Conservation (phyloP, 2,329 filamentous ascomycete species). For the Botrytis byssoidea region DNA sequence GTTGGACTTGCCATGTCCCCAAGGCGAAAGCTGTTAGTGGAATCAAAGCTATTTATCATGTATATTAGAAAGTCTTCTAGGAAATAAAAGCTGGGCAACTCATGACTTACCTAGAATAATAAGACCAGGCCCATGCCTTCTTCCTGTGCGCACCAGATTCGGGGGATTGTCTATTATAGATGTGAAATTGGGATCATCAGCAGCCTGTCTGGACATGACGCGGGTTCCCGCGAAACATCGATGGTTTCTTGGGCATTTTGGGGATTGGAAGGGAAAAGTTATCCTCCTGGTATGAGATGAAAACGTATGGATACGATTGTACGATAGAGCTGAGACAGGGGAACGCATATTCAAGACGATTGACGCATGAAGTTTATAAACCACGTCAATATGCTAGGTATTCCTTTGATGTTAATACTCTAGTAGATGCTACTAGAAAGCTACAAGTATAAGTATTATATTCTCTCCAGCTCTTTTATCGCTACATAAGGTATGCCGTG, state of each 20-base stretch:
- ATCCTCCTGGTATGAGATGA: neutral
- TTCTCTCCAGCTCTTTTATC: neutral
- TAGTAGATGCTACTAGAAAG: neutral
- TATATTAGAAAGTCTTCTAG: neutral
- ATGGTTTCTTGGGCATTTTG: constrained; percentile 32
- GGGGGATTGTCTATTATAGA: constrained; percentile 87
- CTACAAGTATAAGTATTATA: neutral
- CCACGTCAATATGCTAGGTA: neutral
- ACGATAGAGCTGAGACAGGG: neutral
- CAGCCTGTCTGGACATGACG: constrained; percentile 39
- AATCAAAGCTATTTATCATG: constrained; percentile 55
- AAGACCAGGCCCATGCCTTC: constrained; percentile 74
- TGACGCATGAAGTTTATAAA: neutral
- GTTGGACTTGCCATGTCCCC: constrained; percentile 93
- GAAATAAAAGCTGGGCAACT: neutral
- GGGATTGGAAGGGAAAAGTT: neutral
- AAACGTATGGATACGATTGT: constrained; percentile 3
- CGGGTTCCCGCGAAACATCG: constrained; percentile 32
- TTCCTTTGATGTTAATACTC: neutral
- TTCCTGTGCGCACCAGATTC: constrained; percentile 71
- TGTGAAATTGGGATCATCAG: constrained; percentile 75
- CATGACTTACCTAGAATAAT: constrained; percentile 64
- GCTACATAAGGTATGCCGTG: neutral
- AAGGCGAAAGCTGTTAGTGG: constrained; percentile 87
- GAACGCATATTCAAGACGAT: constrained; percentile 10